Evolutionary conservation across 768 basidiomycete species (phyloP), one percentile per base, ranked within the genome.

Genomic region (Leccinum subgranulosum): DNA sequence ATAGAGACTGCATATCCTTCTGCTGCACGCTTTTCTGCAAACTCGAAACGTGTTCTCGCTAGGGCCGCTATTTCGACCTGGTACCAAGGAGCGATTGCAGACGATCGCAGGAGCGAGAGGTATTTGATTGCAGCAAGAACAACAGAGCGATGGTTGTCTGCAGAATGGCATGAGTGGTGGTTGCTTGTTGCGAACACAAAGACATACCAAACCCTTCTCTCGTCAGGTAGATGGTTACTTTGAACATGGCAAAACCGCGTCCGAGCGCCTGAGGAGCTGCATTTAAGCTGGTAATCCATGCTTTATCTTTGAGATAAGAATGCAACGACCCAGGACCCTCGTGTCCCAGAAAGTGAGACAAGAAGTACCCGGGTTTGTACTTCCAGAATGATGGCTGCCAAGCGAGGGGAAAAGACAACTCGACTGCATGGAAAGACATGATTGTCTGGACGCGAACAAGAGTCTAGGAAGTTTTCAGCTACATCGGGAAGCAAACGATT

Each of bases 261-360:
- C 82, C 91, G 6, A 92, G 80, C 33, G 79, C 75, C 63, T 89
- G 87, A 3, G 83, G 79, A 1, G 89, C 92, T 46, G 85, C 79
- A 54, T 80, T 84, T 51, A 98, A 76, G 12, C 79, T 77, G 28
- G 87, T 92, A 36, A 90, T 81, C 93, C 94, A 96, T 3, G 92
- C 91, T 66, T 88, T 89, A 60, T 80, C 79, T 75, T 96, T 98
- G 56, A 99, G 79, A 69, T 94, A 93, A 1, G 94, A 92, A 64
- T 91, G 81, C 29, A 98, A 74, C 1, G 96, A 98, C 2, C 96
- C 96, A 34, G 88, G 85, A 1, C 94, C 94, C 74, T 98, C 94
- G 67, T 98, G 93, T 0, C 94, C 94, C 31, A 94, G 73, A 66
- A 96, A 86, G 67, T 94, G 90, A 4, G 84, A 79, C 23, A 98